A percentile compares a stretch with the other conserved stretches of the same genome.
Conservation (phyloP, 2,329 filamentous ascomycete genomes). For the Metarhizium brunneum region DNA sequence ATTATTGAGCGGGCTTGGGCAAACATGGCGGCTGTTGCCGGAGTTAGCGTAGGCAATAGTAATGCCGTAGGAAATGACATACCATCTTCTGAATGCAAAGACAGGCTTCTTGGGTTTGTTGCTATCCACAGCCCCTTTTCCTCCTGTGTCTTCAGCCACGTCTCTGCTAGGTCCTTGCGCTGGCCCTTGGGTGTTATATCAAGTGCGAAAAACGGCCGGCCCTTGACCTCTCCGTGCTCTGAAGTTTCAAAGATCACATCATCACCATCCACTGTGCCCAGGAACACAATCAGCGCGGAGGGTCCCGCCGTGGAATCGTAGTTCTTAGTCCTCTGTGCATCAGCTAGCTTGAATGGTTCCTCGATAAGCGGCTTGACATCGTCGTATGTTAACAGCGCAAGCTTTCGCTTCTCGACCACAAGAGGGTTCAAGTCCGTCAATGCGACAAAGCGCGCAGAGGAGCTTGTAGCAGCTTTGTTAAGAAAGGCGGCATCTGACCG, state of each 20-base stretch:
- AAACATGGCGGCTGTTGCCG: constrained; percentile 66
- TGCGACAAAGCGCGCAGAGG: constrained; percentile 62
- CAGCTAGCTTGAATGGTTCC: constrained; percentile 60
- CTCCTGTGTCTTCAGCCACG: constrained; percentile 31
- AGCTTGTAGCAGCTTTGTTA: constrained; percentile 54
- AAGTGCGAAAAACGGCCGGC: constrained; percentile 79
- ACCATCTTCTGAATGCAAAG: constrained; percentile 54
- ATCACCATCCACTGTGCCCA: constrained; percentile 66
- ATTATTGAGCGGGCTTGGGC: constrained; percentile 80
- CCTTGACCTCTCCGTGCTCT: constrained; percentile 60
- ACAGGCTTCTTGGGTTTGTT: constrained; percentile 54
- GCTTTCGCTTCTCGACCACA: constrained; percentile 40
- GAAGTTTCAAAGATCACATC: constrained; percentile 14
- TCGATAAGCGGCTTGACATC: constrained; percentile 67
- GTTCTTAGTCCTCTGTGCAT: constrained; percentile 61
- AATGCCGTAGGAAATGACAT: constrained; percentile 12
- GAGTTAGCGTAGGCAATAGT: not conserved
- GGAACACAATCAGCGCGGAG: constrained; percentile 65
- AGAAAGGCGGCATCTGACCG: constrained; percentile 64
- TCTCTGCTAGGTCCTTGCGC: constrained; percentile 51
- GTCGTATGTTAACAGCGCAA: constrained; percentile 59
- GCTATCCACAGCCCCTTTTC: constrained; percentile 55
- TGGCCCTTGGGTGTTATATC: constrained; percentile 70
- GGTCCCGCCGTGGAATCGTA: constrained; percentile 63
- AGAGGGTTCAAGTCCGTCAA: constrained; percentile 73